Evolutionary conservation across 768 basidiomycete genomes (phyloP), one percentile per base, ranked within the genome.

Genomic region (Ramaria sp.): DNA sequence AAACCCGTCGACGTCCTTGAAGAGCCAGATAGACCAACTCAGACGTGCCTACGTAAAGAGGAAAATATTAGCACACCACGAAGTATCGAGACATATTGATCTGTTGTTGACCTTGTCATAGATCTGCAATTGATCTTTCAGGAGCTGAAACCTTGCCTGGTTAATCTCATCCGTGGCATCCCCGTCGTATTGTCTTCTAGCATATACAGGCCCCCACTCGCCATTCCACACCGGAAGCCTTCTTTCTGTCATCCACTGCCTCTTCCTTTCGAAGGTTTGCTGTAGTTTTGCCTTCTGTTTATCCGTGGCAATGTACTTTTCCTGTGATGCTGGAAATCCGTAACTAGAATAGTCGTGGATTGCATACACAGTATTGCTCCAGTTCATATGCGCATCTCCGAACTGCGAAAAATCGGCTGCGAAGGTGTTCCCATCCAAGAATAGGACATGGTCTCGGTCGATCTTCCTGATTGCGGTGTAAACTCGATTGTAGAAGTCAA

Each of bases 1-100:
- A 55, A 65, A 63, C 2, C 56, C 51, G n/a, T 85, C 85, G 60
- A 86, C 84, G 61, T 87, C 84, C 61, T 85, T 91, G 77, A 86
- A 91, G 18, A 88, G 69, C 89, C 89, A 91, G 70, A 90, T 91
- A 0, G 83, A 82, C 87, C 86, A 89, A 63, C 78, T 81, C 53
- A 83, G 66, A 25, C 77, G 78, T 60, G 79, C 81, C 79, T 82
- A 34, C 9, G 8, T 8, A 52, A 48, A 10, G 5, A 1, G 25
- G 20, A n/a, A 18, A 20, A n/a, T 18, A 18, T 38, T 12, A 51
- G 32, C 20, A 34, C 10, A 1, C 16, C 5, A 3, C 27, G 45
- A 13, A 50, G 16, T 47, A 44, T 18, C 7, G n/a, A 22, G 15
- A 30, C 37, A 12, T 27, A 15, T 48, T 38, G 1, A 52, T 28